Evolutionary conservation across 1,284 basidiomycete genomes (phyloP).

Genomic region (Tilletiopsis washingtonensis): DNA sequence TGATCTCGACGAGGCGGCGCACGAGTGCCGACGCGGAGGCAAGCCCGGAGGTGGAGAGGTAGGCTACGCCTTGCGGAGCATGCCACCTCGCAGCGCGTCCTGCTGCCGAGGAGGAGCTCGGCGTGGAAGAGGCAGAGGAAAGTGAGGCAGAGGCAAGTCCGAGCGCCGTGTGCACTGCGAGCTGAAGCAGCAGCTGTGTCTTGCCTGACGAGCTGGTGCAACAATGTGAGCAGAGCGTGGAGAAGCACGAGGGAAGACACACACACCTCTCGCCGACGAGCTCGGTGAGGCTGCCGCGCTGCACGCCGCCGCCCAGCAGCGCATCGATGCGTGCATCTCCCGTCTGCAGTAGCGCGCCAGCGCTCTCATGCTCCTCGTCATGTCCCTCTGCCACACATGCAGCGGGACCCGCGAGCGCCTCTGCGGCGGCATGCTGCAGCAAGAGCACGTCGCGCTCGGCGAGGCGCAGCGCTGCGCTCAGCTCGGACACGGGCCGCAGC

Average conservation of each 20-base stretch:
- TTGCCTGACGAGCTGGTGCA: constrained; percentile 25
- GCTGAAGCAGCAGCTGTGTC: constrained; percentile 29
- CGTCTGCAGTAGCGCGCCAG: too few relatives aligned
- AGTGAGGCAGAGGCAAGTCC: constrained; percentile 5
- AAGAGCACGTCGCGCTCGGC: too few relatives aligned
- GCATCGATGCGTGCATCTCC: constrained; percentile 11
- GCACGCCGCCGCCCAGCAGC: constrained; percentile 21
- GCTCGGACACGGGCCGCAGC: too few relatives aligned
- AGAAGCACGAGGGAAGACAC: background rate
- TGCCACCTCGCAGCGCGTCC: background rate
- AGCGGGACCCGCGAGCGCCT: too few relatives aligned
- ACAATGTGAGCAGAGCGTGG: background rate
- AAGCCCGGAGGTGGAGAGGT: background rate
- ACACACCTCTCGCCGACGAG: constrained; percentile 29
- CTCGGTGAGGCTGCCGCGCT: constrained; percentile 20
- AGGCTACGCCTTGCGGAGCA: background rate
- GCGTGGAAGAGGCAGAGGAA: background rate
- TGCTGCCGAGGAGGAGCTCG: background rate
- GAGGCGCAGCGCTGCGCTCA: too few relatives aligned
- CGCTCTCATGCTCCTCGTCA: too few relatives aligned
- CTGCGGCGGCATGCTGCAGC: too few relatives aligned
- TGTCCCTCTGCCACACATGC: too few relatives aligned
- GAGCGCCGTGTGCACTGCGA: constrained; percentile 21
- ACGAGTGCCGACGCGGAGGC: background rate
- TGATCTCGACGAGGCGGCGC: background rate